Evolutionary conservation across 441 rosid genomes (phyloP).

Genomic region (Populus tomentosa): DNA sequence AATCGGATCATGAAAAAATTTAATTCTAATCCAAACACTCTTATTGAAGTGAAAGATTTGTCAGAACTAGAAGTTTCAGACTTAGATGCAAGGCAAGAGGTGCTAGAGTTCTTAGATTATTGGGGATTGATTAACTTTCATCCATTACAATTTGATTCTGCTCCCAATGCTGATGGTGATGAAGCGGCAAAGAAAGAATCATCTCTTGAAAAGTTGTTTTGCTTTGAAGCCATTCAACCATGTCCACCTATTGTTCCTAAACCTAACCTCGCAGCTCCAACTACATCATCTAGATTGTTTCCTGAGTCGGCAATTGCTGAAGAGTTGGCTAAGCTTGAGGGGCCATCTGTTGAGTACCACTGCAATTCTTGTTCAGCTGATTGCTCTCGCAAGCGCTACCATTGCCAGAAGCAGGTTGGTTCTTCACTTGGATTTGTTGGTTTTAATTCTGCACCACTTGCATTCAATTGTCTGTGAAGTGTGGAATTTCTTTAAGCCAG

Average conservation of each 20-base stretch:
- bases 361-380: conserved; percentile 98
- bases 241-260: conserved; percentile 38
- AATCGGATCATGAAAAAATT: too few relatives aligned
- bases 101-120: conserved; percentile 88
- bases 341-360: conserved; percentile 88
- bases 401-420: conserved; percentile 93
- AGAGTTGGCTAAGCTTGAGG: conserved; percentile 70
- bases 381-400: conserved; percentile 97
- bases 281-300: conserved; percentile 55
- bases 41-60: conserved; percentile 67
- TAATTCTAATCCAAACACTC: conserved; percentile 55
- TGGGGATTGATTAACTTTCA: conserved; percentile 99
- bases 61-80: conserved; percentile 75
- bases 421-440: conserved; percentile 9
- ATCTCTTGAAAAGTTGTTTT: conserved; percentile 65
- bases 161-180: conserved; percentile 33
- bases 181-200: conserved; percentile 38
- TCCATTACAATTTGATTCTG: conserved; percentile 56
- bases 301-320: conserved; percentile 72
- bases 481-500: not conserved
- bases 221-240: conserved; percentile 56
- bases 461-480: not conserved
- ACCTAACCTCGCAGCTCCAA: conserved; percentile 46
- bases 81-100: conserved; percentile 71
- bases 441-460: not conserved